Percentiles rank a stretch among this genome's conserved stretches.
These are phyloP conservation scores for Calcarisporium arbuscula DNA, from an alignment of 2,329 filamentous ascomycete genomes.

Conservation along the genomic window DNA sequence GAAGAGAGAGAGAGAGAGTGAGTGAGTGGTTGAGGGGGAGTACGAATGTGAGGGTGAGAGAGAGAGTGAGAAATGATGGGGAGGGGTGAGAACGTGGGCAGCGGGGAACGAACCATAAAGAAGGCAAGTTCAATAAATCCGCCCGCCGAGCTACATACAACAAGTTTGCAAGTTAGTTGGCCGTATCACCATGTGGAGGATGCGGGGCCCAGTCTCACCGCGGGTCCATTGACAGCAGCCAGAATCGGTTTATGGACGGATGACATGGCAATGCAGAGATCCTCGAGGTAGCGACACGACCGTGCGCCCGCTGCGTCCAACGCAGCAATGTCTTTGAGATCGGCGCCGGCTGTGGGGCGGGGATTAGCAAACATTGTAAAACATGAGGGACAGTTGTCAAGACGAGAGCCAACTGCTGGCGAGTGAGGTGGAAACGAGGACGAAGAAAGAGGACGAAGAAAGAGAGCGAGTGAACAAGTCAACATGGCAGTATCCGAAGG, in stretches of 20 bases:
- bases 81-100: too few relatives aligned
- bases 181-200: too few relatives aligned
- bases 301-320: conserved; percentile 26
- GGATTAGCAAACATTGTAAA: not conserved
- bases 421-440: conserved; percentile 22
- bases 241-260: conserved; percentile 38
- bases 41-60: too few relatives aligned
- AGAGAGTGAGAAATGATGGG: too few relatives aligned
- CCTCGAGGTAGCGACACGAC: conserved; percentile 29
- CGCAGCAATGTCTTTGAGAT: conserved; percentile 28
- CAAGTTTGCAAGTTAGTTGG: too few relatives aligned
- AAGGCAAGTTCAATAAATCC: too few relatives aligned
- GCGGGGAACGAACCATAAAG: too few relatives aligned
- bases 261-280: conserved; percentile 31
- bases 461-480: not conserved
- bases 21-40: too few relatives aligned
- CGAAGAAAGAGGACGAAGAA: not conserved
- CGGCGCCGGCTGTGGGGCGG: conserved; percentile 24
- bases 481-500: not conserved
- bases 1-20: too few relatives aligned
- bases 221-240: conserved; percentile 43
- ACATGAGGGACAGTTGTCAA: not conserved
- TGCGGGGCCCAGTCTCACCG: conserved; percentile 29
- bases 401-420: too few relatives aligned
- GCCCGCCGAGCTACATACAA: too few relatives aligned